phyloP scores from a whole-genome alignment of 1,284 basidiomycete species.

The Schizophyllum amplum region DNA sequence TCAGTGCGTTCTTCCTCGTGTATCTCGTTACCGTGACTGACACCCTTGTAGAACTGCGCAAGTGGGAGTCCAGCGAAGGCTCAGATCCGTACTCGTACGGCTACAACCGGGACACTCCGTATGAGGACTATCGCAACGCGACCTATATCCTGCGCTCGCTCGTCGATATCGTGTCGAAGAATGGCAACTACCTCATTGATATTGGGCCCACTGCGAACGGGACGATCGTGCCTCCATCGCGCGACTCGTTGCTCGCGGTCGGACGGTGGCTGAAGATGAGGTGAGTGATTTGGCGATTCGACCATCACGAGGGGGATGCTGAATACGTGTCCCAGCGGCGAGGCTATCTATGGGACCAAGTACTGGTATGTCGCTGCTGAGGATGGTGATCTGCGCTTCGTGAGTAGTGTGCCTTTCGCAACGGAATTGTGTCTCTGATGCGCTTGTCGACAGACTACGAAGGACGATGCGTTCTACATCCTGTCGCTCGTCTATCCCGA shows the following conservation, averaged over 20 bases:
- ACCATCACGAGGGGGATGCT: conserved; percentile 33
- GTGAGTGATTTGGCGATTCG: conserved; percentile 44
- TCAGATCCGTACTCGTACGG: conserved; percentile 42
- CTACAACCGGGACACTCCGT: conserved; percentile 32
- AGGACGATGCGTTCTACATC: conserved; percentile 39
- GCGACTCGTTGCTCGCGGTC: conserved; percentile 36
- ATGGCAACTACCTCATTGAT: conserved; percentile 47
- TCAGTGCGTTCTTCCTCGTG: neutral
- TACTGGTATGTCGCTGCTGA: conserved; percentile 36
- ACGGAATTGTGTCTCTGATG: too few species aligned
- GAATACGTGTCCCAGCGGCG: neutral
- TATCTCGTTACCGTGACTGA: neutral
- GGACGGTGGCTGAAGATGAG: conserved; percentile 43
- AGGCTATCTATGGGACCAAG: conserved; percentile 2
- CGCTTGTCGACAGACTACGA: neutral
- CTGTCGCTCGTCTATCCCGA: conserved; percentile 32
- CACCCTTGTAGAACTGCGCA: conserved; percentile 30
- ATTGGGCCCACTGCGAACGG: conserved; percentile 49
- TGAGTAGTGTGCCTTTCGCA: conserved; percentile 28
- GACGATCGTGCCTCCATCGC: conserved; percentile 38
- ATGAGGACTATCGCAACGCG: conserved; percentile 40
- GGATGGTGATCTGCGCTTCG: conserved; percentile 18
- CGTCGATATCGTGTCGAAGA: conserved; percentile 48
- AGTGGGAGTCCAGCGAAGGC: conserved; percentile 52
- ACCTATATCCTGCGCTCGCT: conserved; percentile 41